Conservation (phyloP, 805 yeast genomes). For the Kazachstania martiniae region DNA sequence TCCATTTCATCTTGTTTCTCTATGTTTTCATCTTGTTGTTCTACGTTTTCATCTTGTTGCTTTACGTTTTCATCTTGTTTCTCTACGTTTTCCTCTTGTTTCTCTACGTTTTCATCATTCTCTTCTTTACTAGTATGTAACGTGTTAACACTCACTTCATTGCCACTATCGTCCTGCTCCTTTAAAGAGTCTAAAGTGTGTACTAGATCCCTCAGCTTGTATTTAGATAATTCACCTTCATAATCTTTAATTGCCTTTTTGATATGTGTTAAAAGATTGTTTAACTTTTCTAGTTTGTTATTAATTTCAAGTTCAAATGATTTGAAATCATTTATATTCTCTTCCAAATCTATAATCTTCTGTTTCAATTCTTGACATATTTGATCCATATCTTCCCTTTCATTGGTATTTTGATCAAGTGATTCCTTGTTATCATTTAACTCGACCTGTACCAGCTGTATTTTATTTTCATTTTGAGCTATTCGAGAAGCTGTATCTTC, state of each 20-base stretch:
- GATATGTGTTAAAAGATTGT: conserved; percentile 29
- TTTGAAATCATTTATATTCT: conserved; percentile 43
- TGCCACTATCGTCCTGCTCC: conserved; percentile 3
- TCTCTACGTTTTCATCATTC: background rate
- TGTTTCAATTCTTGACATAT: too few species aligned
- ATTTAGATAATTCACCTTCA: conserved; percentile 31
- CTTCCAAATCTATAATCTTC: conserved; percentile 31
- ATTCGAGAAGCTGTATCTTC: conserved; percentile 27
- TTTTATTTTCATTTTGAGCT: conserved; percentile 23
- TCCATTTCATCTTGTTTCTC: conserved; percentile 11
- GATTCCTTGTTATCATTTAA: conserved; percentile 34
- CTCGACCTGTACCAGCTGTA: conserved; percentile 14
- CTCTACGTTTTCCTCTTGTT: background rate
- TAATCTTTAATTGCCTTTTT: conserved; percentile 31
- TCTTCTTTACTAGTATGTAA: background rate
- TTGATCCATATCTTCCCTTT: conserved; percentile 30
- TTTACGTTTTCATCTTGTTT: background rate
- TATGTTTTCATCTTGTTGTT: background rate
- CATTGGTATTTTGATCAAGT: conserved; percentile 31
- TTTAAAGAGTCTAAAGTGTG: conserved; percentile 18
- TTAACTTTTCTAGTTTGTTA: conserved; percentile 50
- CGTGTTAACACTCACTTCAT: background rate
- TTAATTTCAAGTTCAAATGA: conserved; percentile 58
- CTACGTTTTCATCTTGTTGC: background rate
- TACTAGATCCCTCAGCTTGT: conserved; percentile 45